Evolutionary conservation across 148 eudicot species (phyloP).

Genomic region (Mesembryanthemum crystallinum): DNA sequence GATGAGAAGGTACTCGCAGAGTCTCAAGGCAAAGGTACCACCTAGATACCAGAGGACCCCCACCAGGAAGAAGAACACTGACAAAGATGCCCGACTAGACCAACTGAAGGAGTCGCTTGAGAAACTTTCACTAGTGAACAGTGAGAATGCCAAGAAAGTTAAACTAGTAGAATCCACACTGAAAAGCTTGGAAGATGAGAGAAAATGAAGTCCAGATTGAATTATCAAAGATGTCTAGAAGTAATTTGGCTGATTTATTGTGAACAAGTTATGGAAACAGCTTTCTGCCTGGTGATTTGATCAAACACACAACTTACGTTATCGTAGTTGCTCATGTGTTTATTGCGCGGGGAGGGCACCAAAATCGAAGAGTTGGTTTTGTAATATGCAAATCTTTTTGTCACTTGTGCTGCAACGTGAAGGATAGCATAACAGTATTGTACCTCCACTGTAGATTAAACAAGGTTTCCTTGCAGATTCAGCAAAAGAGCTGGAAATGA

Average conservation of each 20-base stretch:
- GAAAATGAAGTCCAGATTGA: slow-evolving; percentile 8
- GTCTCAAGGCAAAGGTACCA: slow-evolving; percentile 34
- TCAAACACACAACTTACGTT: too few relatives aligned
- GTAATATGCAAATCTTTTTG: background rate
- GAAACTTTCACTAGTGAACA: slow-evolving; percentile 80
- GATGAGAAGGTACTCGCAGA: slow-evolving; percentile 51
- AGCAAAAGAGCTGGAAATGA: too few relatives aligned
- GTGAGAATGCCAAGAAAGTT: slow-evolving; percentile 73
- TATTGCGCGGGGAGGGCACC: background rate
- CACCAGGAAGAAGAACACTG: slow-evolving; percentile 35
- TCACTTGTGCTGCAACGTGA: background rate
- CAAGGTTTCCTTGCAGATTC: background rate
- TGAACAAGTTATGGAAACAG: too few relatives aligned
- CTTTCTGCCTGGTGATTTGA: too few relatives aligned
- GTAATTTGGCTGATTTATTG: background rate
- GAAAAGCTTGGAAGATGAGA: slow-evolving; percentile 31
- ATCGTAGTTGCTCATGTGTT: background rate
- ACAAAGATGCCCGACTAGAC: slow-evolving; percentile 55
- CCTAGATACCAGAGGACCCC: slow-evolving; percentile 34
- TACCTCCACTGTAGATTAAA: background rate
- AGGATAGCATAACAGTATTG: background rate
- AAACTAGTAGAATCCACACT: slow-evolving; percentile 74
- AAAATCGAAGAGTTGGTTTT: too few relatives aligned
- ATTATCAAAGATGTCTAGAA: background rate
- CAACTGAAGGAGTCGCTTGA: slow-evolving; percentile 59